A percentile compares a stretch with the other conserved stretches of the same genome.
phyloP scores from a whole-genome alignment of 163 green algal genomes.

The Chlamydomonas reinhardtii region DNA sequence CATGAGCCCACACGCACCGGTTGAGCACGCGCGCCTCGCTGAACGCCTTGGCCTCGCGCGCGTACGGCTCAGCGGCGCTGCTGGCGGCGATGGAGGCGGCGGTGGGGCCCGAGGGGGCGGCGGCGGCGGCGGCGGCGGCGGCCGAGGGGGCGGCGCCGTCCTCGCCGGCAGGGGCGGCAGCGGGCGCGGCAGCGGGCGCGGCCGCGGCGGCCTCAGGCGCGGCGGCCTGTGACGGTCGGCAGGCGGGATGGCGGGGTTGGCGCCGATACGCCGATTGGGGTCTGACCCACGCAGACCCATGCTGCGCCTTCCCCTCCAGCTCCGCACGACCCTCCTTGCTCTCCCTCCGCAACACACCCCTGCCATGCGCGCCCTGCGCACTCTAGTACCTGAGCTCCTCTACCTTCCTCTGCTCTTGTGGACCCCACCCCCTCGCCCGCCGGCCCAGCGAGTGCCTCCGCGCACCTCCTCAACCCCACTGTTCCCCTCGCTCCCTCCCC shows the following conservation, averaged over 20 bases:
- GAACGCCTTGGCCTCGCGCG: slow-evolving; percentile 90
- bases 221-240: neutral
- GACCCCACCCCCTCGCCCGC: too few relatives aligned
- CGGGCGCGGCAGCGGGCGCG: slow-evolving; percentile 19
- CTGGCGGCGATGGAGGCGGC: slow-evolving; percentile 53
- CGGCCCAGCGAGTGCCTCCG: too few relatives aligned
- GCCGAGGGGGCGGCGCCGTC: slow-evolving; percentile 51
- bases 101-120: slow-evolving; percentile 11
- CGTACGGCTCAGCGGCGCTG: slow-evolving; percentile 83
- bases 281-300: too few relatives aligned
- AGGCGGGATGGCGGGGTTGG: neutral
- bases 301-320: too few relatives aligned
- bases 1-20: too few relatives aligned
- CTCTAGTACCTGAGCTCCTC: too few relatives aligned
- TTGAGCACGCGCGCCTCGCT: slow-evolving; percentile 80
- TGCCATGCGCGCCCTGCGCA: too few relatives aligned
- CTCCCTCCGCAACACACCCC: too few relatives aligned
- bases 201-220: slow-evolving; percentile 43
- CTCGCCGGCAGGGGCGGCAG: slow-evolving; percentile 26
- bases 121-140: neutral
- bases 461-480: neutral
- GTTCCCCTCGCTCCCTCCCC: too few relatives aligned
- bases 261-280: too few relatives aligned
- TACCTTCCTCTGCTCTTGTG: too few relatives aligned
- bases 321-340: too few relatives aligned